Evolutionary conservation across 2,329 filamentous ascomycete genomes (phyloP), one percentile per base, ranked within the genome.

Genomic region (Aspergillus sp.): DNA sequence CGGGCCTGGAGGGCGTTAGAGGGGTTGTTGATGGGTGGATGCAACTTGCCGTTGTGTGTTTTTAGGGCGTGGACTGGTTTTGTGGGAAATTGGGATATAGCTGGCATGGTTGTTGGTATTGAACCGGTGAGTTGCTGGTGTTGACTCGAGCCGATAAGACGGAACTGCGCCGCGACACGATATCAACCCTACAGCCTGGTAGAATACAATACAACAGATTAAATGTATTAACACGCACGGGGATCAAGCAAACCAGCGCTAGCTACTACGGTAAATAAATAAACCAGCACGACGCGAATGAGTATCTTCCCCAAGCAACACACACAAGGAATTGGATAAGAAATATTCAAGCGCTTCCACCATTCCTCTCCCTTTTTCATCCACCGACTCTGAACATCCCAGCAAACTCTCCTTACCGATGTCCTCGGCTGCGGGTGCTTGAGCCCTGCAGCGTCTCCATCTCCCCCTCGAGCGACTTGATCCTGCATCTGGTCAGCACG

Each of bases 401-500:
- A 30, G 30, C 32, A 30, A 41, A 34, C 33, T 47, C 41, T 31
- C 8, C 8, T 62, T 88, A 94, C 66, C 86, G 86, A 65, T 88
- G 86, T 53, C 88, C 86, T 62, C 91, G 84, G 69, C 84, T 93
- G 70, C 88, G 83, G 58, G 85, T 83, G 57, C 86, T 78, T 58
- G 75, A 85, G 61, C 85, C 85, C 67, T 96, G 89, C 78, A 96
- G 84, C 49, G 77, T 69, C 67, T 98, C 91, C 57, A 98, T 81
- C 60, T 98, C 91, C 48, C 75, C 71, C 69, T 98, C 91, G 47
- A 69, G 59, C 32, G 63, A 53, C 55, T 69, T 69, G 62, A 69
- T 69, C 14, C 64, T 67, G 42, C 32, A 7, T 16, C 11, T 10
- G 12, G 48, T 64, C 40, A 64, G 55, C 41, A 39, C 20, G 13